Evolutionary conservation across 2,329 filamentous ascomycete genomes (phyloP), one percentile per base, ranked within the genome.

Genomic region (Ceratocystiopsis brevicomis): DNA sequence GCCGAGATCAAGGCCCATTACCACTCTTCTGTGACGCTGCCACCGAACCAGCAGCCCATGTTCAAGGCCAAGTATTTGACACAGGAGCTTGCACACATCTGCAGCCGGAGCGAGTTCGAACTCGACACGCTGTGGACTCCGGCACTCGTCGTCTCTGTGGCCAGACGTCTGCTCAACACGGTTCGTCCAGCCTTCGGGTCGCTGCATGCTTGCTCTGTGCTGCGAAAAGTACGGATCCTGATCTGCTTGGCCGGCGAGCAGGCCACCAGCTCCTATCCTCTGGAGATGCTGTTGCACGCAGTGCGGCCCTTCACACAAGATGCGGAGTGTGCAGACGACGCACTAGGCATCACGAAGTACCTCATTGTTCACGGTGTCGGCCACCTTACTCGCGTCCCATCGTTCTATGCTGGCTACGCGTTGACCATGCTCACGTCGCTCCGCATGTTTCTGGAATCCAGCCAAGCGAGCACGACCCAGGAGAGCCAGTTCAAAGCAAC

Each of bases 251-350:
- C 85, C 21, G 86, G 85, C 0, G 57, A 73, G 1, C 68, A 77
- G 41, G 82, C 81, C n/a, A 66, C 80, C 19, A 64, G 74, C 37
- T 81, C 80, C 0, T 96, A 96, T 54, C 82, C 85, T 12, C 59
- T 95, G 14, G 84, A 98, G 57, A 90, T 95, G 82, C 67, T 93
- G 0, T 67, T 98, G 2, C 82, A 86, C 53, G 79, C 81, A 1
- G 66, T 94, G 17, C 71, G 81, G 11, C 76, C 77, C 0, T 92
- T 86, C 50, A 65, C 96, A 6, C 78, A 79, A 1, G 80, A 96
- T 51, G 70, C 78, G 0, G 81, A 92, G 54, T 96, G 88, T 58
- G 82, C 87, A 11, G 84, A 94, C 54, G 90, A 98, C 61, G 78
- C 83, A 1, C 68, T 96, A 38, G 88, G 87, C 0, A 72, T 98